Conservation (phyloP, 768 basidiomycete species). For the Tubosaeta sp. region DNA sequence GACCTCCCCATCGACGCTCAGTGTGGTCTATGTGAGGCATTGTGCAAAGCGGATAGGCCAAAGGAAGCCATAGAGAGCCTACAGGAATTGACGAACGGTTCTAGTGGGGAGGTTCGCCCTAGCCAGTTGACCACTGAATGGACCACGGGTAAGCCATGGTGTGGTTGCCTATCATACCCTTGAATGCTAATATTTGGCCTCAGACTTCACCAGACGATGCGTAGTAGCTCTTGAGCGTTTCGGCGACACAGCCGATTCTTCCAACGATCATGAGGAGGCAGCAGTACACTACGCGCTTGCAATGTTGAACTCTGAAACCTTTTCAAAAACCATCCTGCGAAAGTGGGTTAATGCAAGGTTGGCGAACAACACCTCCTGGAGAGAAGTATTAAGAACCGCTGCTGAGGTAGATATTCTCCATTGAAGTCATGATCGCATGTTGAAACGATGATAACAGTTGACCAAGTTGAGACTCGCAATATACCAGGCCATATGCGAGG, state of each 20-base stretch:
- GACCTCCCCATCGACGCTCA: neutral
- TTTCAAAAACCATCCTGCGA: neutral
- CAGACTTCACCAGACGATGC: conserved; percentile 2
- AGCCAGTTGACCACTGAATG: neutral
- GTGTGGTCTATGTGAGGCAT: conserved; percentile 1
- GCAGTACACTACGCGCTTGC: conserved; percentile 1
- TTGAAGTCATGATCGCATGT: neutral
- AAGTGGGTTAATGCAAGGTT: conserved; percentile 3
- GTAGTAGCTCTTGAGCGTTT: neutral
- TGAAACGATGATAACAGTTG: neutral
- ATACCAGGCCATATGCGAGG: conserved; percentile 1
- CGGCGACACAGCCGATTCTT: neutral
- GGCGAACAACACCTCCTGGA: neutral
- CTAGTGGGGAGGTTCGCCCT: neutral
- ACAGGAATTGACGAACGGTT: neutral
- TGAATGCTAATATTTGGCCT: neutral
- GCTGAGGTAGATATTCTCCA: neutral
- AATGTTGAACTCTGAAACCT: neutral
- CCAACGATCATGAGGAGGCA: neutral
- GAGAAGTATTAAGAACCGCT: neutral
- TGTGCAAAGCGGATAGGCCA: neutral
- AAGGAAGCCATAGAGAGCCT: conserved; percentile 1
- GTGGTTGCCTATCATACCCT: neutral
- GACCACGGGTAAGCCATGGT: neutral
- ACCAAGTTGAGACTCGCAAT: neutral